Evolutionary conservation across 352 stramenopile genomes (phyloP), one percentile per base, ranked within the genome.

Genomic region (Phytophthora nicotianae): DNA sequence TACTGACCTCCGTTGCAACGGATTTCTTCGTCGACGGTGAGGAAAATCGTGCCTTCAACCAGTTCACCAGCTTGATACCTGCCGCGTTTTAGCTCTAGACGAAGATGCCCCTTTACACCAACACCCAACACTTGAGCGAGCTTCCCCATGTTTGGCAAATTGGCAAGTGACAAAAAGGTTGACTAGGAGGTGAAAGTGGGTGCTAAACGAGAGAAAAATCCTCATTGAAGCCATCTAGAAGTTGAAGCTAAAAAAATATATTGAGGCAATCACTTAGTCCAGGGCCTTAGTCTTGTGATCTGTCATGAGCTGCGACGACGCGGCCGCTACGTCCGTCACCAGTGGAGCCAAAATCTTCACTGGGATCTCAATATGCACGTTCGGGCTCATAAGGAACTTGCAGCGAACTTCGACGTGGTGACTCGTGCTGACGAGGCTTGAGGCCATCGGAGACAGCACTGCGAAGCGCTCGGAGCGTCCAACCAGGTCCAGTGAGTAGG

Each of bases 361-460:
- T 17, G 64, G 64, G 33, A 72, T 68, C 43, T 72, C 64, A 9
- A 68, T 50, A 20, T 64, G 53, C 32, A 68, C 46, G 58, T 58
- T 72, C 29, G 64, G 58, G n/a, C 64, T 61, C 52, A 68, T 48
- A 21, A 29, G 49, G 42, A 72, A 72, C 19, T 64, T 64, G 58
- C 64, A 72, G 10, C 50, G 58, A 13, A 72, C 58, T 55, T 68
- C 58, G 4, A 65, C 42, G n/a, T 62, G 57, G 32, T 71, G 50
- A 9, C 32, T 58, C 11, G 35, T 66, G 27, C 11, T 47, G 10
- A 67, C 43, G 13, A 71, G 40, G 45, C 57, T 62, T 13, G 60
- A 68, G 10, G 45, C n/a, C 50, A 58, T 54, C 1, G 63, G 46
- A 14, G 63, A 50, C 9, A 66, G 50, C 4, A 71, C 40, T 23